These are phyloP conservation scores for Pythium utonaiense DNA, from an alignment of 352 stramenopile species.

Conservation along the genomic window DNA sequence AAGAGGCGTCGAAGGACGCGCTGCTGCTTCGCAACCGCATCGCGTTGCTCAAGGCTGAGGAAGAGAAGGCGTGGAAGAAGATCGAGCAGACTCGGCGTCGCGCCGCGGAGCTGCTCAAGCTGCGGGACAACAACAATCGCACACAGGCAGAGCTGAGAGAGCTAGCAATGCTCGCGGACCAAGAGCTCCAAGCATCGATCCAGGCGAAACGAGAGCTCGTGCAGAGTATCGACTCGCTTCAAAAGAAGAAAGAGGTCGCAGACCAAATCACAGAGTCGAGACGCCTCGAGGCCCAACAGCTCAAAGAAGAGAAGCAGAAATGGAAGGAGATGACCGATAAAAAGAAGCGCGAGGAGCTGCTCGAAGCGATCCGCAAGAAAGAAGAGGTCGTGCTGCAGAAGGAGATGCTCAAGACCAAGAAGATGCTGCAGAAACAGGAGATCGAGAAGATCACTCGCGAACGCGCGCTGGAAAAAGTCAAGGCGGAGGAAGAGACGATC, in stretches of 20 bases:
- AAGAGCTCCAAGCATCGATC: slow-evolving; percentile 69
- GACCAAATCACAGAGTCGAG: slow-evolving; percentile 64
- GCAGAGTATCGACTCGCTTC: slow-evolving; percentile 73
- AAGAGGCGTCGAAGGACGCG: slow-evolving; percentile 74
- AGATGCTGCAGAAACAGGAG: slow-evolving; percentile 63
- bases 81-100: slow-evolving; percentile 80
- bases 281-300: slow-evolving; percentile 57
- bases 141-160: slow-evolving; percentile 64
- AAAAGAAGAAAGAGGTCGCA: slow-evolving; percentile 77
- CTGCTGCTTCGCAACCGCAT: slow-evolving; percentile 79
- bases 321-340: slow-evolving; percentile 68
- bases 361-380: slow-evolving; percentile 63
- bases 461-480: slow-evolving; percentile 56
- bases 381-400: slow-evolving; percentile 70
- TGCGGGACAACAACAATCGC: slow-evolving; percentile 63
- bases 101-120: slow-evolving; percentile 61
- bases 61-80: slow-evolving; percentile 83
- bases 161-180: slow-evolving; percentile 45
- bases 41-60: slow-evolving; percentile 72
- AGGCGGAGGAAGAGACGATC: slow-evolving; percentile 57
- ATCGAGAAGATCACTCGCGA: slow-evolving; percentile 70
- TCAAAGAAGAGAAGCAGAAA: slow-evolving; percentile 82
- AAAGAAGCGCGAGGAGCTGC: slow-evolving; percentile 60
- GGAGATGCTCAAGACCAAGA: slow-evolving; percentile 60
- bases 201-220: slow-evolving; percentile 71